Evolutionary conservation across 805 yeast genomes (phyloP), one percentile per base, ranked within the genome.

Genomic region (Saitoella complicata): DNA sequence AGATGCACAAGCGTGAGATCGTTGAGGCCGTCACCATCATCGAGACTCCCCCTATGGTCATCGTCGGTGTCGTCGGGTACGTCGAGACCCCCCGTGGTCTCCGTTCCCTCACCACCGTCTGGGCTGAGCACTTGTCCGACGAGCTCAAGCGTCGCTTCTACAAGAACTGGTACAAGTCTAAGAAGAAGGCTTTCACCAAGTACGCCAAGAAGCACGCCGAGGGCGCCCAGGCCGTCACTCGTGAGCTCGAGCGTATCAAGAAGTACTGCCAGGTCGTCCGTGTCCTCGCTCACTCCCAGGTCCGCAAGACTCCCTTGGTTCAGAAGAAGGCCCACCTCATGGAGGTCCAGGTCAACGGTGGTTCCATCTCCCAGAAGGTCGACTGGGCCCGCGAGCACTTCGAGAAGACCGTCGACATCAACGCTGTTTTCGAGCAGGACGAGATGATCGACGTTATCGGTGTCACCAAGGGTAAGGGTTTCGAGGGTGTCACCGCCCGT

Each of bases 401-500:
- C 59, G 99, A 91, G 80, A 91, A 91, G 82, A 86, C 95, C 66
- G 93, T 91, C 62, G 71, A 91, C 55, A 94, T 91, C 63, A 84
- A 81, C 73, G 70, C 93, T 61, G 97, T 91, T 64, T 81, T 91
- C 69, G 98, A 88, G 78, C 94, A 91, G 76, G 83, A 86, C 75
- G 98, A 91, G 79, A 79, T 83, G 80, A 79, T 91, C 62, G 99
- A 91, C 65, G 97, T 84, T 64, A 81, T 91, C 66, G 99, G 96
- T 67, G 94, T 91, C 67, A 91, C 98, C 81, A 88, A 83, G 80
- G 99, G 99, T 91, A 95, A 91, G 79, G 99, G 99, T 80, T 87
- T 83, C 85, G 98, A 91, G 76, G 99, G 99, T 87, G 96, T 88
- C 66, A 91, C 99, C 77, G 95, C 87, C 86, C 85, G 99, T 84